These are phyloP conservation scores for Diaporthe australafricana DNA, from an alignment of 2,329 filamentous ascomycete species.

Conservation along the genomic window DNA sequence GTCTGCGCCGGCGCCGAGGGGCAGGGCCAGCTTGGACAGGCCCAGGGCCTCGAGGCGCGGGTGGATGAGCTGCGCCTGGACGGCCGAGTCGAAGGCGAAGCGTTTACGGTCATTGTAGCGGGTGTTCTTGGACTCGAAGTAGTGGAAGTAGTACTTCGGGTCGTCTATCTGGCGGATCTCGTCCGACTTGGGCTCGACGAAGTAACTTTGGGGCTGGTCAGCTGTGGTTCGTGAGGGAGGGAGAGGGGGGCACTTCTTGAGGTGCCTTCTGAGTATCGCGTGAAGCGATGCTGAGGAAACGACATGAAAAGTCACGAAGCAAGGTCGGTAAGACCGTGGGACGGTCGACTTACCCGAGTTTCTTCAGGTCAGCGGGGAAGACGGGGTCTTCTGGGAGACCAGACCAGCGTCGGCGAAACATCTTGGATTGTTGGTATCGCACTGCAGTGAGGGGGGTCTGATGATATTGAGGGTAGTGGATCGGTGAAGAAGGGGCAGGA, in stretches of 20 bases:
- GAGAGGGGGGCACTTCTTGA: too few species aligned
- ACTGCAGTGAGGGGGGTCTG: too few species aligned
- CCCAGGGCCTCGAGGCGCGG: conserved; percentile 71
- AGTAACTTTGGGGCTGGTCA: conserved; percentile 69
- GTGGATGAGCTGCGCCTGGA: conserved; percentile 67
- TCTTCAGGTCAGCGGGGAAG: conserved; percentile 73
- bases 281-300: neutral
- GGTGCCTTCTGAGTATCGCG: neutral
- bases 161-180: conserved; percentile 78
- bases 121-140: conserved; percentile 77
- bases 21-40: conserved; percentile 71
- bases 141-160: conserved; percentile 79
- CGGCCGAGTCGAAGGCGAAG: conserved; percentile 80
- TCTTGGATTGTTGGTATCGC: conserved; percentile 50
- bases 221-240: too few species aligned
- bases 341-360: conserved; percentile 73
- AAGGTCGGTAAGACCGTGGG: neutral
- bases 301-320: neutral
- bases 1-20: conserved; percentile 54
- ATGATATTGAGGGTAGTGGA: neutral
- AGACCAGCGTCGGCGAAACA: conserved; percentile 81
- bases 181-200: conserved; percentile 76
- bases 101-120: conserved; percentile 82
- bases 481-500: neutral
- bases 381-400: conserved; percentile 77